Base-by-base conservation (phyloP, 495 filamentous ascomycete species). In the Parmelia sp. region DNA sequence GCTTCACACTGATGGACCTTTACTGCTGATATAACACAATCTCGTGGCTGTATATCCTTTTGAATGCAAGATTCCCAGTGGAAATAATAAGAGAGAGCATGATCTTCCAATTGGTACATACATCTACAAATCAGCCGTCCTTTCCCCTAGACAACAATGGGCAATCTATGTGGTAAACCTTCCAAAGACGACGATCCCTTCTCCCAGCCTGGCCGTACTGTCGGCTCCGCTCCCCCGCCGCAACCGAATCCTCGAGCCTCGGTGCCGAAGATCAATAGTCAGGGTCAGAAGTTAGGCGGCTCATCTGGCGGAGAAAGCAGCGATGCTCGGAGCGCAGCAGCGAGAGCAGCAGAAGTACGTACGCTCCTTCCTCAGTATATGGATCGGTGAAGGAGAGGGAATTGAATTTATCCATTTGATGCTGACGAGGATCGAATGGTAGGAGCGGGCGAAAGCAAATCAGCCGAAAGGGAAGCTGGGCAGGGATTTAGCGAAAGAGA, bases 101-200 rank as follows among this genome's bases (percentile, higher is more conserved):
- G 51, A 55, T 55, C 29, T 17, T 21, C 10, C 5, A 10, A 5
- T 17, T 8, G 6, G 8, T 21, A 55, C 29, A 31, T n/a, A 33
- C 14, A 33, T 21, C 51, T 21, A 33, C 1, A 33, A 33, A 21
- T 14, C 29, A 33, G 29, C 29, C 11, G 6, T 53, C 12, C 17
- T n/a, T 9, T 33, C 9, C 29, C 29, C 21, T 17, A 15, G 0
- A 8, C 1, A 55, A 80, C 51, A 62, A 91, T 92, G 89, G 89
- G 89, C 49, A 89, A 87, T 71, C 78, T 88, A 71, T 92, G 88
- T 76, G 84, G 87, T 71, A 85, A 87, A 70, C 56, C 73, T 23
- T 64, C 66, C 19, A 53, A 55, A 14, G 45, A 59, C 29, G 27
- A 23, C 37, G 65, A 77, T 44, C 73, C 78, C 60, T 90, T 88